A percentile compares a stretch with the other conserved stretches of the same genome.
Conservation (phyloP, 2,329 filamentous ascomycete genomes). For the Fusarium temperatum region DNA sequence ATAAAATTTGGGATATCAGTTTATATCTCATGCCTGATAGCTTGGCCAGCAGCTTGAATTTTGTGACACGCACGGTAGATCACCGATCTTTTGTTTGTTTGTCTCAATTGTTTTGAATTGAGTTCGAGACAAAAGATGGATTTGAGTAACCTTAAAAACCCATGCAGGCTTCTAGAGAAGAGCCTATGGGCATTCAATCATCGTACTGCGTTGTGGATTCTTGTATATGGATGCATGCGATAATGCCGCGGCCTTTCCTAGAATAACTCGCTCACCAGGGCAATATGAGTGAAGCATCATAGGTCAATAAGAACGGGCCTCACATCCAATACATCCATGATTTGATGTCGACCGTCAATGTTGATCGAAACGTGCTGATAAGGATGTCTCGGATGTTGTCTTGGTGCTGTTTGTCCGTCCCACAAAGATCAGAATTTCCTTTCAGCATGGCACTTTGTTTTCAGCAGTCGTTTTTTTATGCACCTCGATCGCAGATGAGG, state of each 20-base stretch:
- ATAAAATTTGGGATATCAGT: neutral
- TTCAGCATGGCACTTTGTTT: slow-evolving; percentile 10
- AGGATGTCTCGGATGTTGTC: slow-evolving; percentile 12
- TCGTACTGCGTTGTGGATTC: neutral
- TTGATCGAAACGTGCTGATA: neutral
- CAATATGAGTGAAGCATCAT: neutral
- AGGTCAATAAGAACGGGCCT: slow-evolving; percentile 10
- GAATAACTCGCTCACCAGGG: neutral
- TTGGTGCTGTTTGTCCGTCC: slow-evolving; percentile 13
- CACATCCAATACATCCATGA: neutral
- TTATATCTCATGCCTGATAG: neutral
- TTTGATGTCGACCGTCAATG: neutral
- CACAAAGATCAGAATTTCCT: neutral
- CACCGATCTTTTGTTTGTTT: neutral
- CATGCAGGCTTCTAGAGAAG: neutral
- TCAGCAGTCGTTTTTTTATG: neutral
- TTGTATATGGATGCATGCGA: neutral
- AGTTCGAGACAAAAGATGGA: neutral
- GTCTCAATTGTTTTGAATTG: neutral
- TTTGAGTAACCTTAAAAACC: neutral
- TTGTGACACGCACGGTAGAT: slow-evolving; percentile 14
- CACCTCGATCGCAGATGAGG: slow-evolving; percentile 14
- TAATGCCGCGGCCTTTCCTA: neutral
- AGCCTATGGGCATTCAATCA: neutral
- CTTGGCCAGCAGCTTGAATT: slow-evolving; percentile 2